Percentiles rank a stretch among this genome's conserved stretches.
These are phyloP conservation scores for Cucumis melo DNA, from an alignment of 306 rosid species.

Conservation along the genomic window DNA sequence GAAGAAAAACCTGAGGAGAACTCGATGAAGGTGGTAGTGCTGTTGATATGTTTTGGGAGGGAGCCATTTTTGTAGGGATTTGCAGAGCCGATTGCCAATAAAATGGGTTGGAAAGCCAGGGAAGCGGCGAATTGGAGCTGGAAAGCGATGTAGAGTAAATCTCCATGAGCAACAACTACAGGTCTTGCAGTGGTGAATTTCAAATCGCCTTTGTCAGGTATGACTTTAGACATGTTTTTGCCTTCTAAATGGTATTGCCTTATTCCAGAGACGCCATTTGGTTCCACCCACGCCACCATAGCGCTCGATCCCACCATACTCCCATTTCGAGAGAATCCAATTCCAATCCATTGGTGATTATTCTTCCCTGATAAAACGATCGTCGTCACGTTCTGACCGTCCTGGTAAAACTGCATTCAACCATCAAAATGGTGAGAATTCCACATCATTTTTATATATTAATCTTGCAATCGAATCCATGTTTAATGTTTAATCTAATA, in stretches of 20 bases:
- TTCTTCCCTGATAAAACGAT: not conserved
- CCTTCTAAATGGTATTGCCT: not conserved
- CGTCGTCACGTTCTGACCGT: not conserved
- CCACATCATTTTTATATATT: too few relatives aligned
- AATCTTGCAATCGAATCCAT: too few relatives aligned
- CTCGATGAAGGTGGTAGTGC: not conserved
- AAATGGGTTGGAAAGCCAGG: not conserved
- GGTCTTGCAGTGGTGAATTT: not conserved
- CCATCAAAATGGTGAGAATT: not conserved
- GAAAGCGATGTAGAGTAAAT: constrained; percentile 6
- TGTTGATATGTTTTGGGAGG: not conserved
- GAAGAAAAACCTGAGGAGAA: not conserved
- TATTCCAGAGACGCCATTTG: not conserved
- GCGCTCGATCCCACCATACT: constrained; percentile 13
- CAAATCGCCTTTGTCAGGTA: constrained; percentile 8
- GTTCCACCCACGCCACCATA: constrained; percentile 1
- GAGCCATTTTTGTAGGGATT: not conserved
- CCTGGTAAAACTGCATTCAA: not conserved
- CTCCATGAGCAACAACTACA: not conserved
- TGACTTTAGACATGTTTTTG: not conserved
- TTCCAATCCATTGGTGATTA: not conserved
- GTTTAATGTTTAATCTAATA: too few relatives aligned
- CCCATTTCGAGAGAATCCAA: constrained; percentile 2
- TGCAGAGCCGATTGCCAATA: not conserved
- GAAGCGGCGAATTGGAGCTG: not conserved